Evolutionary conservation across 2,329 filamentous ascomycete species (phyloP), one percentile per base, ranked within the genome.

Genomic region (Rutstroemia sydowiana): DNA sequence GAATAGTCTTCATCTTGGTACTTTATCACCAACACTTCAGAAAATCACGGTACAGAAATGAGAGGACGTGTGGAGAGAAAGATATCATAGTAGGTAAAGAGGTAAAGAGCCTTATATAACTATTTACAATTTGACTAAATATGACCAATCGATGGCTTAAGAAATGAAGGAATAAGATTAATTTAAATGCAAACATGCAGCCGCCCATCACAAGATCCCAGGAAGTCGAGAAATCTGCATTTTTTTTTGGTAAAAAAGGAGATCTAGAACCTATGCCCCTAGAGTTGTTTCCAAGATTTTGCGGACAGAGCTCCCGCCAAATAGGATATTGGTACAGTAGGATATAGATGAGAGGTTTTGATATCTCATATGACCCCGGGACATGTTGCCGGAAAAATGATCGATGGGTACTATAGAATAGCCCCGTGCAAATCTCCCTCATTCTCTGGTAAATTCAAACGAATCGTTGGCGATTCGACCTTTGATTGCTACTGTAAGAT

Each of bases 1-100:
- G 58, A n/a, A 48, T 53, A 26, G 53, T 47, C 57, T 58, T 62
- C 63, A 65, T 65, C 20, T 45, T 62, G 54, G 44, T 49, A 44
- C 32, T 32, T 47, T 55, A 55, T 48, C 45, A 54, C 53, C 54
- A 32, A 16, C 21, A 6, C 10, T 18, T 30, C 6, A 9, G 40
- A 45, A 39, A 45, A 16, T 10, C 18, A 7, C 18, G 16, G 13
- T 26, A n/a, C 3, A 18, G n/a, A 23, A 37, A 8, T 32, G 6
- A 26, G 9, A 42, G 14, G 11, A 21, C 5, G 16, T 14, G 16
- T 42, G 2, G 16, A 51, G 16, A 7, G 20, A 39, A 10, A 32
- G 13, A 23, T 11, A 30, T 9, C 8, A 30, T 21, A 26, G 39
- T 23, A 10, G 21, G n/a, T n/a, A n/a, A n/a, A n/a, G n/a, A n/a